Evolutionary conservation across 2,329 filamentous ascomycete genomes (phyloP), one percentile per base, ranked within the genome.

Genomic region (Alternaria conjuncta): DNA sequence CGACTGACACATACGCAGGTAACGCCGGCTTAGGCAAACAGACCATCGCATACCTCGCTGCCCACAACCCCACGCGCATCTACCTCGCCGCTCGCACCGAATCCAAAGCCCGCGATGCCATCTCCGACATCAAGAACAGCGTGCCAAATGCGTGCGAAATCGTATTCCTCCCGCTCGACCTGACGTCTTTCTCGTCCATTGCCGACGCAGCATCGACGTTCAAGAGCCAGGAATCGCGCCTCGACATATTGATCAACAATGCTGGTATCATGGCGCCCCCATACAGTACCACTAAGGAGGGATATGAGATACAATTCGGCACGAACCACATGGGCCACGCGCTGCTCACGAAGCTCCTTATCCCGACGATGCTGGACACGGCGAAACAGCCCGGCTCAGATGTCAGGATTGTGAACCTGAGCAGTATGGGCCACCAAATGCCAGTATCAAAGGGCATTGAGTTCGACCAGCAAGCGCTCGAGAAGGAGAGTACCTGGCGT

Each of bases 261-360:
- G 84, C 84, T 0, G 84, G 83, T 43, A 75, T 85, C 57, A 82
- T 80, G 75, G 76, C 75, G 1, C 65, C 59, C 0, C 75, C 78
- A 2, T 78, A 82, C 44, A 72, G 67, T 23, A 72, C 77, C 3
- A 85, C 84, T 0, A 74, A 78, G 18, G 83, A 86, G 46, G 84
- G 83, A 46, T 85, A 84, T 64, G 84, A 86, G 69, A 78, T 82
- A 30, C 83, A 85, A 55, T 82, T 86, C 60, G 85, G 83, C 30
- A 85, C 82, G 10, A 86, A 86, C 66, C 82, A 86, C 74, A 74
- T 86, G 64, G 85, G 83, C n/a, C 84, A 85, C 64, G 82, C 83
- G 4, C 77, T 86, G 1, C 69, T 86, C 12, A 84, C 80, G 9
- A 82, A 82, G 41, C 76, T 84, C 3, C 78, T 86, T 0, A 70